Evolutionary conservation across 176 grass and related monocot genomes (phyloP).

Genomic region (Ensete ventricosum): DNA sequence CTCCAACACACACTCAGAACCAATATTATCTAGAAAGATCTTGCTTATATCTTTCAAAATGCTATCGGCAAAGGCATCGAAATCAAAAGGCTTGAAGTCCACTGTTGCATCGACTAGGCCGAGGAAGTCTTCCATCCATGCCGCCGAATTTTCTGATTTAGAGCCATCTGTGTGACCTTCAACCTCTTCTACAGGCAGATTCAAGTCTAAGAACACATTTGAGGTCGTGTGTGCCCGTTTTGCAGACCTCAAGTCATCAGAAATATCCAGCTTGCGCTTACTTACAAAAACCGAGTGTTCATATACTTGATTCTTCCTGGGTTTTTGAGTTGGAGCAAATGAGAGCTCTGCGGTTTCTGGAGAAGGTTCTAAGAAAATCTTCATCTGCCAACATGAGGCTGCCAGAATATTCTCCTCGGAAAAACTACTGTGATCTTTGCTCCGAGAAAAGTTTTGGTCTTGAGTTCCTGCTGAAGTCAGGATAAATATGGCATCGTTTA

Average conservation of each 20-base stretch:
- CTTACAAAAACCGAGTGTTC: conserved; percentile 20
- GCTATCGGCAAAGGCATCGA: conserved; percentile 41
- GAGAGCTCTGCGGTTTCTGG: conserved; percentile 11
- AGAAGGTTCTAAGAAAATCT: conserved; percentile 37
- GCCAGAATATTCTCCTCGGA: conserved; percentile 50
- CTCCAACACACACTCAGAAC: conserved; percentile 39
- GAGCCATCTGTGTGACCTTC: conserved; percentile 25
- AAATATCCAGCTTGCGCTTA: conserved; percentile 39
- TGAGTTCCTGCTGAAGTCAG: conserved; percentile 35
- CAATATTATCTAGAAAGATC: conserved; percentile 23
- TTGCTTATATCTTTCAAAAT: conserved; percentile 48
- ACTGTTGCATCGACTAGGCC: conserved; percentile 32
- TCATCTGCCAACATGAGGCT: conserved; percentile 43
- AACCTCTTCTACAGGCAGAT: conserved; percentile 46
- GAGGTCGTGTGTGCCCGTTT: conserved; percentile 39
- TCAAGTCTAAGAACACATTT: conserved; percentile 55
- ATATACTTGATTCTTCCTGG: conserved; percentile 12
- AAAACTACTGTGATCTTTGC: conserved; percentile 39
- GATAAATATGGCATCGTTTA: conserved; percentile 56
- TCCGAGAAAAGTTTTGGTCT: conserved; percentile 17
- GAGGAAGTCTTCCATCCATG: conserved; percentile 38
- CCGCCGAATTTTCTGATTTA: conserved; percentile 28
- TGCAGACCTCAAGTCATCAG: conserved; percentile 17
- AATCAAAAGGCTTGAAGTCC: conserved; percentile 51
- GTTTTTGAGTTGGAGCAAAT: conserved; percentile 20